These are phyloP conservation scores for Phytophthora ramorum DNA, from an alignment of 352 stramenopile species.

Conservation along the genomic window DNA sequence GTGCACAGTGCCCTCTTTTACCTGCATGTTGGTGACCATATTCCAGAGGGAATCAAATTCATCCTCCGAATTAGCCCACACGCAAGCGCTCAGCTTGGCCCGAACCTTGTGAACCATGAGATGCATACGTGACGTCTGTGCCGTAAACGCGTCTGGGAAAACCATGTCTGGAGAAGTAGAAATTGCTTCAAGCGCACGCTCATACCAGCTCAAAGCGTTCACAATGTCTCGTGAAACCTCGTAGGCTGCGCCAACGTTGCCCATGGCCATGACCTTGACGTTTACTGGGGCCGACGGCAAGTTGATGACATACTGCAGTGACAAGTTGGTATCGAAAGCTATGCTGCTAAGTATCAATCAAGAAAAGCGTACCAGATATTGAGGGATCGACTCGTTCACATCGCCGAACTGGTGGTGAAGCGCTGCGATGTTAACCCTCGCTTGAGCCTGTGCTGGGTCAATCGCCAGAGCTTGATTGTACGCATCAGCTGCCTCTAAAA, in stretches of 20 bases:
- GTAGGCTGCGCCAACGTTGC: slow-evolving; percentile 58
- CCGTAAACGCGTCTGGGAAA: slow-evolving; percentile 18
- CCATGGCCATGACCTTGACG: slow-evolving; percentile 45
- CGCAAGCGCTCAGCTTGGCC: slow-evolving; percentile 56
- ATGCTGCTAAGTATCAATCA: not conserved
- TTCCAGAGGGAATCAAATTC: slow-evolving; percentile 39
- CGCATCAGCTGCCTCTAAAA: slow-evolving; percentile 48
- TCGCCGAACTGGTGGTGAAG: slow-evolving; percentile 70
- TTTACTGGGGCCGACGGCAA: slow-evolving; percentile 15
- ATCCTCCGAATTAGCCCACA: slow-evolving; percentile 52
- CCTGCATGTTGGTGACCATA: slow-evolving; percentile 40
- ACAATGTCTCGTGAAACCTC: slow-evolving; percentile 45
- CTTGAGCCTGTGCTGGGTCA: slow-evolving; percentile 36
- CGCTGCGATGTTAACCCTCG: slow-evolving; percentile 72
- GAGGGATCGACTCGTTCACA: slow-evolving; percentile 51
- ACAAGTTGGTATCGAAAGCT: slow-evolving; percentile 7
- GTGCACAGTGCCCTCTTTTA: slow-evolving; percentile 21
- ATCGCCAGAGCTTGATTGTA: slow-evolving; percentile 53
- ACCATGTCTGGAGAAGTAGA: slow-evolving; percentile 5
- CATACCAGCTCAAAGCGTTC: slow-evolving; percentile 41
- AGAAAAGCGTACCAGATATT: slow-evolving; percentile 47
- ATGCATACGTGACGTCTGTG: slow-evolving; percentile 15
- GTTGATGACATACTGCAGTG: slow-evolving; percentile 37
- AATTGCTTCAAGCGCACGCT: slow-evolving; percentile 23
- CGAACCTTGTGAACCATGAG: slow-evolving; percentile 46